phyloP scores from a whole-genome alignment of 2,329 filamentous ascomycete species.

The Colletotrichum sp. region DNA sequence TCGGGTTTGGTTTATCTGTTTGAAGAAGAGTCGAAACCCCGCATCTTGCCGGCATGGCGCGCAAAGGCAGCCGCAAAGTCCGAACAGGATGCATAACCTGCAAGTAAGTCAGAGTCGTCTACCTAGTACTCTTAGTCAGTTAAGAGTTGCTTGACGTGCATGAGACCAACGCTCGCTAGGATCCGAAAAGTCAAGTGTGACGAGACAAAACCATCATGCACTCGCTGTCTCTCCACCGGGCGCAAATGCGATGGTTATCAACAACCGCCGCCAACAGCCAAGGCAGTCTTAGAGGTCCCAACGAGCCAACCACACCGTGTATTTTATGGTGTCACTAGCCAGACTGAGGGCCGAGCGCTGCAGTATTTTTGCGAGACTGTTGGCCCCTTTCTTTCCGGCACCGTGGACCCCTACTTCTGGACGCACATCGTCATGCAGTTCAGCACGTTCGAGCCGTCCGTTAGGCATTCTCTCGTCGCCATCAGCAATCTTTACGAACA shows the following conservation, averaged over 20 bases:
- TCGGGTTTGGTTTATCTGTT: not conserved
- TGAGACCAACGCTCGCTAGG: constrained; percentile 33
- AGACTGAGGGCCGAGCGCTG: constrained; percentile 28
- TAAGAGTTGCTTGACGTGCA: not conserved
- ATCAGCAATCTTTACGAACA: constrained; percentile 51
- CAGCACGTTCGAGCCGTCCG: constrained; percentile 47
- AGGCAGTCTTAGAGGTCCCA: constrained; percentile 19
- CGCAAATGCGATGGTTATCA: constrained; percentile 62
- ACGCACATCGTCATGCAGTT: constrained; percentile 49
- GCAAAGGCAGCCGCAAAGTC: constrained; percentile 50
- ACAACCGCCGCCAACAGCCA: constrained; percentile 24
- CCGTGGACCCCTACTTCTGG: constrained; percentile 51
- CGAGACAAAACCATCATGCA: constrained; percentile 58
- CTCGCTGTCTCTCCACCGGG: constrained; percentile 60
- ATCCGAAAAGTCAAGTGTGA: constrained; percentile 64
- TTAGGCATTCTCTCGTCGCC: constrained; percentile 54
- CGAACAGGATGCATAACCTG: constrained; percentile 59
- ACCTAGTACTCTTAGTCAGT: not conserved
- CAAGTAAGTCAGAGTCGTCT: constrained; percentile 44
- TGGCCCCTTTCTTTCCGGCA: constrained; percentile 40
- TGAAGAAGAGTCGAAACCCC: not conserved
- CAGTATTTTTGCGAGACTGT: constrained; percentile 38
- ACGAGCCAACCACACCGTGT: constrained; percentile 6
- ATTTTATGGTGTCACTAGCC: constrained; percentile 15
- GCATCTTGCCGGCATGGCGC: constrained; percentile 25